phyloP scores from a whole-genome alignment of 2,329 filamentous ascomycete genomes.

The Colletotrichum tamarilloi region DNA sequence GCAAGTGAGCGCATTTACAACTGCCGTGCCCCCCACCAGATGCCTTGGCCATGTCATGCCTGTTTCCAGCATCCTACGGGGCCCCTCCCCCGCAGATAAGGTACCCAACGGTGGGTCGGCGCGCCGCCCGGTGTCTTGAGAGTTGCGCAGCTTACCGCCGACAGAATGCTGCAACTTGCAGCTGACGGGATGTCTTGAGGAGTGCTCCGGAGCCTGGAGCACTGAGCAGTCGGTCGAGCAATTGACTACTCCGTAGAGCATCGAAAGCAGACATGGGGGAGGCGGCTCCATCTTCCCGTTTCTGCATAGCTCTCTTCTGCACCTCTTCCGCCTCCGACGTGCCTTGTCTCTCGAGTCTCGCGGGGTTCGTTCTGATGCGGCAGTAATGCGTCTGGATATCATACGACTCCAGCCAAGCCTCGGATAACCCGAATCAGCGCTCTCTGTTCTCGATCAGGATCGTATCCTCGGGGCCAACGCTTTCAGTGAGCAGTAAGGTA shows the following conservation, averaged over 20 bases:
- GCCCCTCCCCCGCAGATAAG: conserved; percentile 29
- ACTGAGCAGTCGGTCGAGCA: neutral
- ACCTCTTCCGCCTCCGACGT: neutral
- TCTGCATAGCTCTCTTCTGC: neutral
- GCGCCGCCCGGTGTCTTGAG: neutral
- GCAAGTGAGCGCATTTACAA: conserved; percentile 9
- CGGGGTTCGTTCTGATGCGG: neutral
- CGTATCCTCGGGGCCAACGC: neutral
- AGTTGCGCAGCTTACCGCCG: neutral
- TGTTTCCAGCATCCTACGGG: conserved; percentile 13
- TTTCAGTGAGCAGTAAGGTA: neutral
- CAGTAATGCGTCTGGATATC: neutral
- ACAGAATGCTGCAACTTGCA: neutral
- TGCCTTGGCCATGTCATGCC: conserved; percentile 22
- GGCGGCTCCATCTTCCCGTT: neutral
- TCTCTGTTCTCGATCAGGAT: neutral
- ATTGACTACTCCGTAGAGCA: too few species aligned
- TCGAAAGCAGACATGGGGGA: neutral
- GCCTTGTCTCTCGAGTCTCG: neutral
- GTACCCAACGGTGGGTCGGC: conserved; percentile 8
- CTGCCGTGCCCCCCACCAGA: conserved; percentile 31
- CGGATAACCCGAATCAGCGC: neutral
- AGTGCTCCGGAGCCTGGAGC: neutral
- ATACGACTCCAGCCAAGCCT: neutral
- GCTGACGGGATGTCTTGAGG: neutral